A percentile compares a stretch with the other conserved stretches of the same genome.
Conservation (phyloP, 192 early-diverging fungal genomes). For the Dissophora ornata region DNA sequence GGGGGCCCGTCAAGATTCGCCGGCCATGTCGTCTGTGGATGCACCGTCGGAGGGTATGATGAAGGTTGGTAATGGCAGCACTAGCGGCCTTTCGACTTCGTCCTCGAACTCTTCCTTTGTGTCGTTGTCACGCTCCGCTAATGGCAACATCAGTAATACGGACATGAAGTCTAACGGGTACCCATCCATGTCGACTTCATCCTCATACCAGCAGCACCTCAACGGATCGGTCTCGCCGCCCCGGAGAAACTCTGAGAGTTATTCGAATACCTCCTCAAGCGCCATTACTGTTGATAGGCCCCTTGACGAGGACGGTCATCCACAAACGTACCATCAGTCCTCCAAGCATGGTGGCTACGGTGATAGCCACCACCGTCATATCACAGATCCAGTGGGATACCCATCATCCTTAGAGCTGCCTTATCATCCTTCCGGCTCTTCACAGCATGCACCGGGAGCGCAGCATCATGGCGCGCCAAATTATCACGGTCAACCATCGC, state of each 20-base stretch:
- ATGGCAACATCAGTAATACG: background rate
- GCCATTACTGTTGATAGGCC: too few relatives aligned
- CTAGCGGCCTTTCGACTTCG: conserved; percentile 1
- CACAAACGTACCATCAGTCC: background rate
- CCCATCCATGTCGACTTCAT: background rate
- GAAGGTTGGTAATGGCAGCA: too few relatives aligned
- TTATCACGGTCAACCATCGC: too few relatives aligned
- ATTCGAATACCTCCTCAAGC: background rate
- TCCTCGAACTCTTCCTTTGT: conserved; percentile 9
- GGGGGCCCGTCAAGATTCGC: conserved; percentile 1
- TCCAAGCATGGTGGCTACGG: background rate
- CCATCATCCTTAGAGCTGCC: too few relatives aligned
- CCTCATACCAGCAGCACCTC: conserved; percentile 22
- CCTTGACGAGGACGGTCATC: conserved; percentile 19
- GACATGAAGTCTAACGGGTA: too few relatives aligned
- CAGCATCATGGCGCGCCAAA: too few relatives aligned
- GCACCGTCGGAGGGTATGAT: background rate
- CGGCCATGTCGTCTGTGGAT: background rate
- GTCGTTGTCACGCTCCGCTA: background rate
- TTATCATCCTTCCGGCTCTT: too few relatives aligned
- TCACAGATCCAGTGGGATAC: background rate
- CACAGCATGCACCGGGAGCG: background rate
- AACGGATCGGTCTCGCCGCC: conserved; percentile 23
- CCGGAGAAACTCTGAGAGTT: conserved; percentile 9
- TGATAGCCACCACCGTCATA: conserved; percentile 3